Conservation (phyloP, 1,139 yeast species). For the Saccharomyces hybrid region DNA sequence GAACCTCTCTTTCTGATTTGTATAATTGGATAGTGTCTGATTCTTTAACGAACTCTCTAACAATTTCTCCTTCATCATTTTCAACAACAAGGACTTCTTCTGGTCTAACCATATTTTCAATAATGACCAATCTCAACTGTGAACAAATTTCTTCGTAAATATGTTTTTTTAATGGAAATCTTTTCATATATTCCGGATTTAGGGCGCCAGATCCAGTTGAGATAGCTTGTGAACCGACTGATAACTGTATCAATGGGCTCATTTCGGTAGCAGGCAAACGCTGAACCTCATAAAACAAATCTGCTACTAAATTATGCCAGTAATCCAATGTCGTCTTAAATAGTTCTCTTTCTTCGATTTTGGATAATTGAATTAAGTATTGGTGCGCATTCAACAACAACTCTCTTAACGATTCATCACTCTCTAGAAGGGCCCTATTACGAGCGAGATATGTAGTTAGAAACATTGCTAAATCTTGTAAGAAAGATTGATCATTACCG, state of each 20-base stretch:
- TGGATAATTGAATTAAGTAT: conserved; percentile 77
- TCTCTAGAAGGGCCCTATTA: conserved; percentile 71
- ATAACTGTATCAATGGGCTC: conserved; percentile 68
- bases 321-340: conserved; percentile 93
- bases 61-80: conserved; percentile 98
- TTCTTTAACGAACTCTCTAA: conserved; percentile 93
- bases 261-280: conserved; percentile 55
- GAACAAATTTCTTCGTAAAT: conserved; percentile 69
- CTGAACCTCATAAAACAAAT: conserved; percentile 80
- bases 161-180: conserved; percentile 80
- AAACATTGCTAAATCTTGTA: conserved; percentile 93
- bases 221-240: conserved; percentile 45
- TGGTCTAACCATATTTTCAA: conserved; percentile 97
- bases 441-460: conserved; percentile 75
- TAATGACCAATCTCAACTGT: conserved; percentile 78
- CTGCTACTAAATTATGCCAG: conserved; percentile 80
- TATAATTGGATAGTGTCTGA: conserved; percentile 93
- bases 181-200: conserved; percentile 69
- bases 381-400: conserved; percentile 65
- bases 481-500: conserved; percentile 83
- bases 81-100: conserved; percentile 96
- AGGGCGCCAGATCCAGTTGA: conserved; percentile 71
- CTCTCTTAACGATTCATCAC: conserved; percentile 49
- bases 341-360: conserved; percentile 90
- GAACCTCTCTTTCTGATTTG: conserved; percentile 90